Evolutionary conservation across 306 rosid genomes (phyloP), one percentile per base, ranked within the genome.

Genomic region (Trichosanthes truncata): DNA sequence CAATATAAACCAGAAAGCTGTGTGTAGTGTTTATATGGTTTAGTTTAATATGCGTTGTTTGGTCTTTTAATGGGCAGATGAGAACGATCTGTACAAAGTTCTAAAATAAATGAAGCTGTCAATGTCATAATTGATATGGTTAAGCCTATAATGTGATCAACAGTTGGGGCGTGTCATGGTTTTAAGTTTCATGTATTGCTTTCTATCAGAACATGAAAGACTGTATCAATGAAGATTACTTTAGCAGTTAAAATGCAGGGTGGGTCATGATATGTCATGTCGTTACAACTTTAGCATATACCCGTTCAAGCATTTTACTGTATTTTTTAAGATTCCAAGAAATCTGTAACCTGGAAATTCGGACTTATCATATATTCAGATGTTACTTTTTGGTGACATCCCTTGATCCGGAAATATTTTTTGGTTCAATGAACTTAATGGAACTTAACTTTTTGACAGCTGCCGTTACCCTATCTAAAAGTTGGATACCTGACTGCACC

Each of bases 401-500:
- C 77, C 77, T 78, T 83, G 79, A 81, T 79, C 75, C 79, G 38
- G 82, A 76, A 79, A 60, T 49, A 26, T 20, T 78, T 66, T 55
- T 79, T 80, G 66, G 63, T 43, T 11, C 51, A 49, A 69, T 78
- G 68, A 81, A 81, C 48, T 72, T 86, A 76, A 82, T 78, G 68
- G 51, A 83, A 80, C 80, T 78, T 78, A 74, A 68, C 63, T 82
- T 56, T 86, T 82, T 65, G 35, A 66, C 97, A 96, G 99, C 92
- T 96, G 80, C 99, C 99, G 40, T 84, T 96, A 78, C 99, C 98
- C 0, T 85, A 91, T 82, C 96, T 96, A 82, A 96, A 93, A 90
- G 87, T 90, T 71, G 99, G 99, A 77, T 90, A 89, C 85, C 89
- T 96, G 86, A 93, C 90, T 55, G 94, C 99, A 80, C 98, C 98